A percentile compares a stretch with the other conserved stretches of the same genome.
These are phyloP conservation scores for Pochonia chlamydosporia DNA, from an alignment of 2,329 filamentous ascomycete species.

Conservation along the genomic window DNA sequence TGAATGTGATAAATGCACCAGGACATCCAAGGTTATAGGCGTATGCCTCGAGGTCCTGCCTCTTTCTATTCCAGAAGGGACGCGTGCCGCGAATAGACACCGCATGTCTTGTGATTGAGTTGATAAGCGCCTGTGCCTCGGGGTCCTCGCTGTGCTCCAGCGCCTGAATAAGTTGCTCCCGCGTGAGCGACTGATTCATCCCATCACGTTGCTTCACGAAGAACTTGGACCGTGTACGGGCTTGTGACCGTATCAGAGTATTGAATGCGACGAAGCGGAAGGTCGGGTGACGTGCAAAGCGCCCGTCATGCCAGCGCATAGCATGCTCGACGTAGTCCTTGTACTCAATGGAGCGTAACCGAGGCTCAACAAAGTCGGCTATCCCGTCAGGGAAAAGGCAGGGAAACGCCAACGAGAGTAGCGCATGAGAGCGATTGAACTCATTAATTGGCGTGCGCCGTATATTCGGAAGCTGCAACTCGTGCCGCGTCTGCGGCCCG, in stretches of 20 bases:
- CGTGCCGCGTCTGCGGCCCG: background rate
- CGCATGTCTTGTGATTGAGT: conserved; percentile 1
- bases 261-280: conserved; percentile 7
- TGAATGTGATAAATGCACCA: background rate
- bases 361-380: conserved; percentile 7
- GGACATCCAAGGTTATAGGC: conserved; percentile 6
- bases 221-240: background rate
- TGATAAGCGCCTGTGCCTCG: conserved; percentile 5
- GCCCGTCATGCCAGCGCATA: conserved; percentile 4
- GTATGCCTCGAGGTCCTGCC: conserved; percentile 4
- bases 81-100: conserved; percentile 1
- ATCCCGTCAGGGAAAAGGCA: conserved; percentile 5
- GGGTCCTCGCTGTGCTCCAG: conserved; percentile 3
- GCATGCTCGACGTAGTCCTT: conserved; percentile 3
- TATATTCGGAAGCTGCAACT: conserved; percentile 4
- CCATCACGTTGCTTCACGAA: conserved; percentile 7
- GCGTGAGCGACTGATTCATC: background rate
- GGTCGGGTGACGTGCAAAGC: conserved; percentile 3
- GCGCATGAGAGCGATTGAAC: conserved; percentile 4
- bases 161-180: conserved; percentile 4
- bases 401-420: conserved; percentile 9
- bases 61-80: conserved; percentile 1
- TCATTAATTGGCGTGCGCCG: background rate
- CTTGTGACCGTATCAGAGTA: conserved; percentile 6
- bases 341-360: conserved; percentile 1